A percentile compares a stretch with the other conserved stretches of the same genome.
Evolutionary conservation across 495 filamentous ascomycete genomes (phyloP).

Genomic region (Poronia punctata): DNA sequence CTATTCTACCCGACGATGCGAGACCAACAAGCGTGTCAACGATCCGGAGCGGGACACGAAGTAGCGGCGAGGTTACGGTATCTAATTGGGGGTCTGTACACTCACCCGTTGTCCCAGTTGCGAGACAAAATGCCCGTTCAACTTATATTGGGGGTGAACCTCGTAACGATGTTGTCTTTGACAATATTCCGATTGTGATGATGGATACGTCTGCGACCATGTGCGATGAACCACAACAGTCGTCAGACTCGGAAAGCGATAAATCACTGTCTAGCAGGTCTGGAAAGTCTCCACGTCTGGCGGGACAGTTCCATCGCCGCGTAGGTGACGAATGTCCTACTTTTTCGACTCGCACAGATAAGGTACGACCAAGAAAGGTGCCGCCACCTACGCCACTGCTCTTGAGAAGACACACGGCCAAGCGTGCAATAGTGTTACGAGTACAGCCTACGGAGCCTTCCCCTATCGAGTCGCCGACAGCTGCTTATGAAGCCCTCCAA

Average conservation of each 20-base stretch:
- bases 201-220: conserved; percentile 25
- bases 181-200: conserved; percentile 30
- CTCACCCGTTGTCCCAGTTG: conserved; percentile 33
- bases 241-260: conserved; percentile 1
- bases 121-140: conserved; percentile 25
- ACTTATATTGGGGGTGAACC: conserved; percentile 24
- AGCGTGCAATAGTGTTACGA: conserved; percentile 26
- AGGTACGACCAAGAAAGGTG: conserved; percentile 34
- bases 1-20: conserved; percentile 23
- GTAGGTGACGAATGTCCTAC: conserved; percentile 46
- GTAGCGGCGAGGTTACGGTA: conserved; percentile 28
- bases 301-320: conserved; percentile 39
- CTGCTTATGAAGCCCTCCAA: conserved; percentile 43
- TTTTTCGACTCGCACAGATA: conserved; percentile 42
- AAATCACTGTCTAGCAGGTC: not conserved
- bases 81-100: conserved; percentile 35
- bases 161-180: conserved; percentile 4
- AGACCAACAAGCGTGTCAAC: conserved; percentile 26
- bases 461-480: conserved; percentile 41
- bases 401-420: conserved; percentile 27
- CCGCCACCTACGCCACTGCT: conserved; percentile 43
- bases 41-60: conserved; percentile 21
- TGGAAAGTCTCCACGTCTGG: not conserved
- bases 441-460: conserved; percentile 33
- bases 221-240: no score